phyloP scores from a whole-genome alignment of 2,329 filamentous ascomycete species.

The Fusarium fujikuroi region DNA sequence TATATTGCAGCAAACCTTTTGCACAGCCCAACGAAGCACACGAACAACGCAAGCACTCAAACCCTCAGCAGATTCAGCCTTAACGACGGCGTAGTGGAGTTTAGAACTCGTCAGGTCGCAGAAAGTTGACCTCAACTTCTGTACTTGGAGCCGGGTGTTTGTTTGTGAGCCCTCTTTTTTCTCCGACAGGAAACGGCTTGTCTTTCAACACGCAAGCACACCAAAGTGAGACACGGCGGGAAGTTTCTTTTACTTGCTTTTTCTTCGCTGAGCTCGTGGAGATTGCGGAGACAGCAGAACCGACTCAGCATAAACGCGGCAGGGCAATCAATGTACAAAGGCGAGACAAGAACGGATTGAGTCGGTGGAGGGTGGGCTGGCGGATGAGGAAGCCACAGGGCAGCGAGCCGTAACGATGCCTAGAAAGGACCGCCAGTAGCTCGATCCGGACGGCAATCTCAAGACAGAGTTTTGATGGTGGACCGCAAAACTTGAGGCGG shows the following conservation, averaged over 20 bases:
- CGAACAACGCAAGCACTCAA: conserved; percentile 32
- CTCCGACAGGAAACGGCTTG: conserved; percentile 17
- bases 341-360: conserved; percentile 32
- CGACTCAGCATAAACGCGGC: conserved; percentile 31
- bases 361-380: conserved; percentile 33
- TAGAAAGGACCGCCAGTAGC: conserved; percentile 35
- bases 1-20: conserved; percentile 26
- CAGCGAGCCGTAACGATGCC: conserved; percentile 26
- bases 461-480: conserved; percentile 34
- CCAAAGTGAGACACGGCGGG: conserved; percentile 41
- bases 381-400: conserved; percentile 35
- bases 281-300: conserved; percentile 37
- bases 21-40: conserved; percentile 11
- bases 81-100: conserved; percentile 19
- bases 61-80: conserved; percentile 19
- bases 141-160: conserved; percentile 25
- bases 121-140: conserved; percentile 25
- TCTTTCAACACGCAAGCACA: conserved; percentile 35
- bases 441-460: conserved; percentile 35
- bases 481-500: conserved; percentile 30
- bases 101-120: conserved; percentile 27
- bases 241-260: conserved; percentile 40
- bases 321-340: conserved; percentile 29
- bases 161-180: conserved; percentile 25
- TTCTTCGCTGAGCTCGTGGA: conserved; percentile 39